phyloP scores from a whole-genome alignment of 116 monocot genomes.

The Iris pallida region DNA sequence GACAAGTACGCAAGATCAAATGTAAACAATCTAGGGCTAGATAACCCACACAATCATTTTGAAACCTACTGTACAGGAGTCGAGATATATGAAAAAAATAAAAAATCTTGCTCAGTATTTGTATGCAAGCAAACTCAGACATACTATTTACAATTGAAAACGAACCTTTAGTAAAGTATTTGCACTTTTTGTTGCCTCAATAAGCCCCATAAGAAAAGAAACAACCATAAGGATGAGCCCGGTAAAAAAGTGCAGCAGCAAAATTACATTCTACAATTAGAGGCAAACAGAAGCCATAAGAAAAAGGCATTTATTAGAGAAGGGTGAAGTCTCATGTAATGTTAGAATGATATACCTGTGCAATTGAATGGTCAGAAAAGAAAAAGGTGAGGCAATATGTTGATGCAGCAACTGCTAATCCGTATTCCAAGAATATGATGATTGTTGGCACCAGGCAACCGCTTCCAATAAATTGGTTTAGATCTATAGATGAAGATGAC shows the following conservation, averaged over 20 bases:
- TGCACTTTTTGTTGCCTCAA: constrained; percentile 51
- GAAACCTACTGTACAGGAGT: no score
- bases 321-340: not conserved
- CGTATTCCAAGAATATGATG: constrained; percentile 69
- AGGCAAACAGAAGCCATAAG: constrained; percentile 2
- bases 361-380: constrained; percentile 84
- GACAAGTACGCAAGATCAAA: no score
- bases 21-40: no score
- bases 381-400: constrained; percentile 91
- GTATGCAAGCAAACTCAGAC: no score
- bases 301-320: not conserved
- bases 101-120: no score
- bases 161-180: constrained; percentile 81
- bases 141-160: not conserved
- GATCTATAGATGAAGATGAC: constrained; percentile 31
- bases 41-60: no score
- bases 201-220: constrained; percentile 84
- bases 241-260: constrained; percentile 81
- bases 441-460: constrained; percentile 59
- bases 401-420: constrained; percentile 73
- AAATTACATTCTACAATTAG: constrained; percentile 68
- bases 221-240: constrained; percentile 92
- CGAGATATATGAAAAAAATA: no score
- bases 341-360: constrained; percentile 52
- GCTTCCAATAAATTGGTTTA: constrained; percentile 79